Evolutionary conservation across 1,139 yeast species (phyloP), one percentile per base, ranked within the genome.

Genomic region (Diutina scorzettiae): DNA sequence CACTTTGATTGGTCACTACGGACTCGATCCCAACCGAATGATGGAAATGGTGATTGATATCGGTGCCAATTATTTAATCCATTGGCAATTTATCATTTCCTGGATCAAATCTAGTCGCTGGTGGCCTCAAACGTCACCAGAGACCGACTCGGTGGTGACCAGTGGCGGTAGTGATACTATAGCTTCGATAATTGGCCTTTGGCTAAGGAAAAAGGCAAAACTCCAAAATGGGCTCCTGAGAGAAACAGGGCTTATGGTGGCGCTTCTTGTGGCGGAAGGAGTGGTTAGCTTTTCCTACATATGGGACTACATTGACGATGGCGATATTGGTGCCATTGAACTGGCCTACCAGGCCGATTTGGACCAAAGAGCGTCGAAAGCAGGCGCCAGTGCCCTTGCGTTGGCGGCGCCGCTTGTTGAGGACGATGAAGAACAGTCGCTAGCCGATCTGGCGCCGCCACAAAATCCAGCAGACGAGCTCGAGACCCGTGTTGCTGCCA

Each of bases 341-440:
- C 59, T 58, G 1, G 58, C 59, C 4, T 73, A 76, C 56, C 68
- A 73, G 31, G 64, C 65, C 23, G 66, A 71, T 19, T 56, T 82
- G 50, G 78, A 79, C n/a, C 76, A 76, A 14, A 72, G 78, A 44
- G 78, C 82, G 0, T 67, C 71, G 50, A 66, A 69, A 47, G 82
- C 93, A 0, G 73, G 76, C 21, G 82, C 86, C 0, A 83, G 82
- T 47, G 95, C 95, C 0, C 62, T 89, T 43, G 93, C 96, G 0
- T 58, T 86, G 50, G 95, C 96, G 3, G 93, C 94, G 5, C 95
- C 96, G 1, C 63, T 89, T 41, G 68, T 71, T 5, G 81, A 78
- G 42, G 94, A 81, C 19, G 81, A 75, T 16, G 82, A 71, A 5
- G 76, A 69, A 5, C 5, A 20, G 4, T 32, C 37, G 5, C 5